Percentiles rank a stretch among this genome's conserved stretches.
phyloP scores from a whole-genome alignment of 2,329 filamentous ascomycete genomes.

The Stachybotrys echinatus region DNA sequence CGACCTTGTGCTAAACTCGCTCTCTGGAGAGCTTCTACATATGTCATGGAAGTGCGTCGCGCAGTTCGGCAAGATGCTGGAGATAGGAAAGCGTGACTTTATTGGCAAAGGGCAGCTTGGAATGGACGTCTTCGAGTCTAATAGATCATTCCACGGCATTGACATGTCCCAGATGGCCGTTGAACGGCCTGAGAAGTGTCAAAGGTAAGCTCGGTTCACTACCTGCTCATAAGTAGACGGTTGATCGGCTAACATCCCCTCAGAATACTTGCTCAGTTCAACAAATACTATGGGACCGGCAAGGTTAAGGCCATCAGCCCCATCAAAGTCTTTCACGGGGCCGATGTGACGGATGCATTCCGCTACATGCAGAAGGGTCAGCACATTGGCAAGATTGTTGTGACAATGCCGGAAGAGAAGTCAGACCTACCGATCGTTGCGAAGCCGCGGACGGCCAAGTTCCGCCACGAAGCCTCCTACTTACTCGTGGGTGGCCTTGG shows the following conservation, averaged over 20 bases:
- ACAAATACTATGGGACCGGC: slow-evolving; percentile 6
- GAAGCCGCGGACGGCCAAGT: slow-evolving; percentile 1
- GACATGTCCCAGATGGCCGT: slow-evolving; percentile 21
- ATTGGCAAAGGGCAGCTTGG: slow-evolving; percentile 31
- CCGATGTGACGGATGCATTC: slow-evolving; percentile 31
- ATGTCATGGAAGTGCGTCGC: slow-evolving; percentile 39
- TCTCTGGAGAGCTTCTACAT: slow-evolving; percentile 34
- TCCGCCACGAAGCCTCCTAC: slow-evolving; percentile 16
- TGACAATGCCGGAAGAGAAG: slow-evolving; percentile 15
- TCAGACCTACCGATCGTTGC: slow-evolving; percentile 1
- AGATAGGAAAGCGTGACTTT: slow-evolving; percentile 40
- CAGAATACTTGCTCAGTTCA: slow-evolving; percentile 3
- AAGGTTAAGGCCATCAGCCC: slow-evolving; percentile 14
- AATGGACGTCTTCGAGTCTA: slow-evolving; percentile 37
- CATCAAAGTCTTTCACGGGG: slow-evolving; percentile 16
- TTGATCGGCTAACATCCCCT: not conserved
- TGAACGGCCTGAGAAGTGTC: slow-evolving; percentile 5
- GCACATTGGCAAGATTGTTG: slow-evolving; percentile 37
- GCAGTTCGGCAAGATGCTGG: slow-evolving; percentile 36
- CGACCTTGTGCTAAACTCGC: slow-evolving; percentile 33
- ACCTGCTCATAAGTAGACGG: not conserved
- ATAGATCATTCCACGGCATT: slow-evolving; percentile 26
- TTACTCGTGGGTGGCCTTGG: slow-evolving; percentile 25
- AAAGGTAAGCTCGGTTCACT: not conserved
- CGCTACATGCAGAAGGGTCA: slow-evolving; percentile 34